Evolutionary conservation across 805 yeast species (phyloP).

Genomic region (Candida ovalis): DNA sequence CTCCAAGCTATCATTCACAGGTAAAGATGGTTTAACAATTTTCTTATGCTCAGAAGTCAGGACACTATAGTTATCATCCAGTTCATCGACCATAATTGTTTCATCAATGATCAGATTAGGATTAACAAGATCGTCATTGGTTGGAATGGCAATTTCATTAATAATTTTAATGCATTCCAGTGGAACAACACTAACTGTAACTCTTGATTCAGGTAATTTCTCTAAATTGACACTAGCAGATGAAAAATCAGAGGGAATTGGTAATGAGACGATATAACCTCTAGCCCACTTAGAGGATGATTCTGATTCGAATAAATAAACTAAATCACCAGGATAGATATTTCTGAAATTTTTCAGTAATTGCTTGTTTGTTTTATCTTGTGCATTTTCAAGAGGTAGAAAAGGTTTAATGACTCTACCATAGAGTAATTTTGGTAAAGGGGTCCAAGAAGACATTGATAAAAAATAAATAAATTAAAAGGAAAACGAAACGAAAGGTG

Average conservation of each 20-base stretch:
- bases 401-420: conserved; percentile 43
- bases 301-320: conserved; percentile 62
- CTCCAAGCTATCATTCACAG: conserved; percentile 41
- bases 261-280: conserved; percentile 67
- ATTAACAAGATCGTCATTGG: conserved; percentile 1
- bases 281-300: conserved; percentile 64
- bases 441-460: conserved; percentile 40
- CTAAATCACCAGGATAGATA: conserved; percentile 73
- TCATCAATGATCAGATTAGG: conserved; percentile 9
- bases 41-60: conserved; percentile 4
- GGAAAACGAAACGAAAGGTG: background rate
- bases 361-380: conserved; percentile 8
- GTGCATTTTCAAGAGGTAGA: conserved; percentile 37
- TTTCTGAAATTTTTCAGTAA: conserved; percentile 34
- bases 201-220: conserved; percentile 54
- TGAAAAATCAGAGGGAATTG: conserved; percentile 65
- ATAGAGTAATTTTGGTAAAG: conserved; percentile 42
- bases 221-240: conserved; percentile 59
- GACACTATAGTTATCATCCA: conserved; percentile 4
- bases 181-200: conserved; percentile 60
- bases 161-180: conserved; percentile 46
- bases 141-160: conserved; percentile 30
- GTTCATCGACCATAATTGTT: conserved; percentile 9
- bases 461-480: background rate
- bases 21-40: conserved; percentile 48